A percentile compares a stretch with the other conserved stretches of the same genome.
Evolutionary conservation across 495 filamentous ascomycete species (phyloP).

Genomic region (Penicillium pulvis): DNA sequence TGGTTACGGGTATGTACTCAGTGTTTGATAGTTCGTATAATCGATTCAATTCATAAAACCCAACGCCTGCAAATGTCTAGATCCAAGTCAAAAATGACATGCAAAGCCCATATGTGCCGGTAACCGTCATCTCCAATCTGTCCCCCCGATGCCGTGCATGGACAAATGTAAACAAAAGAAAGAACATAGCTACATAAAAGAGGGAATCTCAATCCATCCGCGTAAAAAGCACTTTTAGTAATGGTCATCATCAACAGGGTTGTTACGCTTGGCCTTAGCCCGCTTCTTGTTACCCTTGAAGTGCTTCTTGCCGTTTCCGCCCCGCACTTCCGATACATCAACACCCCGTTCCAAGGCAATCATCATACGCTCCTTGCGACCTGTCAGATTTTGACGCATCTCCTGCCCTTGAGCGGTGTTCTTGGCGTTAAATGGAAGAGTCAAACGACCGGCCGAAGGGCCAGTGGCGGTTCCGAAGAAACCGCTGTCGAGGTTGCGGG

Average conservation of each 20-base stretch:
- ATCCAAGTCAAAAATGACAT: constrained; percentile 20
- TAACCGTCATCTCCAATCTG: constrained; percentile 16
- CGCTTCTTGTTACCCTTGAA: constrained; percentile 82
- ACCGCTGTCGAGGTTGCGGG: constrained; percentile 72
- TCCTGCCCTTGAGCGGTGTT: constrained; percentile 77
- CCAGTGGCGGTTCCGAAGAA: constrained; percentile 76
- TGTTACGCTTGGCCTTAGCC: constrained; percentile 55
- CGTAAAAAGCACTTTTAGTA: constrained; percentile 34
- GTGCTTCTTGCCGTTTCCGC: constrained; percentile 82
- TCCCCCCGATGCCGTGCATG: constrained; percentile 11
- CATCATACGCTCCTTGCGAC: constrained; percentile 83
- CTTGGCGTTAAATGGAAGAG: constrained; percentile 80
- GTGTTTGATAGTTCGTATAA: not conserved
- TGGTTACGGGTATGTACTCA: not conserved
- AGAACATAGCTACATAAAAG: constrained; percentile 16
- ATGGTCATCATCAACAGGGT: constrained; percentile 42
- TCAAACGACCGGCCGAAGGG: constrained; percentile 63
- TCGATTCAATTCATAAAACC: constrained; percentile 18
- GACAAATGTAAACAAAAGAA: constrained; percentile 14
- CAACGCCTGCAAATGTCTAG: constrained; percentile 27
- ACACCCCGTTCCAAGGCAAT: constrained; percentile 81
- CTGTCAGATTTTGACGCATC: constrained; percentile 69
- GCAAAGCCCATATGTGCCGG: constrained; percentile 22
- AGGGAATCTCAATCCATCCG: constrained; percentile 16
- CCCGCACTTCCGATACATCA: constrained; percentile 77